Evolutionary conservation across 2,329 filamentous ascomycete species (phyloP), one percentile per base, ranked within the genome.

Genomic region (Aspergillus brasiliensis): DNA sequence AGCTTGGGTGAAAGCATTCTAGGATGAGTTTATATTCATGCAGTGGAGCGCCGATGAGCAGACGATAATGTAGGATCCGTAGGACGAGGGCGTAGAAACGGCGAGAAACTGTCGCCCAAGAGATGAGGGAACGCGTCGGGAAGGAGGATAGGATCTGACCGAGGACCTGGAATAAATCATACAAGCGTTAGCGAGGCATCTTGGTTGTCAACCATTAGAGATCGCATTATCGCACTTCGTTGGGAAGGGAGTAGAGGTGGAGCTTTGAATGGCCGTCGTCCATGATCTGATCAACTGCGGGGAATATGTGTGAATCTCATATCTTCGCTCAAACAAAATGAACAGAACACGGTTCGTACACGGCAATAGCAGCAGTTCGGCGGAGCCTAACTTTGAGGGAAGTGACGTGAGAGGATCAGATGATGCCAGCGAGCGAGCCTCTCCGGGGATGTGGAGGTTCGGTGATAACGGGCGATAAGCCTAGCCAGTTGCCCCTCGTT

Each of bases 1-100:
- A 86, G 63, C 82, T 86, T 0, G 91, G 91, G 64, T 90, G 90
- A 70, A 90, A 93, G 73, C 89, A 91, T 77, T 94, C 90, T 44
- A 96, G 84, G 38, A 93, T 85, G 40, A 95, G 77, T 56, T 87
- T 84, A 69, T 91, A 85, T 38, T 86, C 83, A 38, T 83, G 77
- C 7, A 89, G 76, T 3, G 83, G 77, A 4, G 86, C 82, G 19
- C 86, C 85, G 19, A 82, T 73, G 49, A 88, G 76, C 2, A 92
- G 80, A 34, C 90, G 87, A 51, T 83, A 82, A 63, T 90, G 85
- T 7, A 92, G 76, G 47, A 91, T 83, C 25, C 85, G 84, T 4
- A 87, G 76, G 58, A 89, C 82, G 42, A 90, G 71, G 42, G 81
- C 84, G 72, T 89, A 83, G 67, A 92, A 85, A 40, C 85, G 87